phyloP scores from a whole-genome alignment of 495 filamentous ascomycete genomes.

The Penicillium pancosmium region DNA sequence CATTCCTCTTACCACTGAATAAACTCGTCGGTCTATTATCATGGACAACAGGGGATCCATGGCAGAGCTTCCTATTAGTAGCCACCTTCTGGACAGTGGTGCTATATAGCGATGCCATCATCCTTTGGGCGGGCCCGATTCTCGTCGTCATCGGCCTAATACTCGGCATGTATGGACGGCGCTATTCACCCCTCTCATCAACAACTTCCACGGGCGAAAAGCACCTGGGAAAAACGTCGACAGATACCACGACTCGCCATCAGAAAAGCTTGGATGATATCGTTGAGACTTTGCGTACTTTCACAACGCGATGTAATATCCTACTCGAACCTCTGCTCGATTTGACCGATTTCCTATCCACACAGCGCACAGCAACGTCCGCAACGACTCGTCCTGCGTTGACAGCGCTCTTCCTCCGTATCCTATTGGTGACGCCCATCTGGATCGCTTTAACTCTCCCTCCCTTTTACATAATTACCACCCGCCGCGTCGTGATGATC shows the following conservation, averaged over 20 bases:
- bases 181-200: slow-evolving; percentile 88
- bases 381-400: slow-evolving; percentile 92
- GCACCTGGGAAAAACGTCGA: slow-evolving; percentile 50
- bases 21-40: slow-evolving; percentile 79
- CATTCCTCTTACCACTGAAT: slow-evolving; percentile 86
- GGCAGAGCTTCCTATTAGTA: slow-evolving; percentile 94
- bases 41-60: slow-evolving; percentile 91
- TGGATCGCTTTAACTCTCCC: slow-evolving; percentile 85
- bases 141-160: slow-evolving; percentile 78
- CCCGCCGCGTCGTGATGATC: slow-evolving; percentile 76
- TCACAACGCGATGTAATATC: slow-evolving; percentile 89
- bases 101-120: slow-evolving; percentile 80
- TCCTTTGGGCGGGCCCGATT: slow-evolving; percentile 80
- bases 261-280: slow-evolving; percentile 94
- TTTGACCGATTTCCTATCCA: slow-evolving; percentile 91
- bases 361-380: slow-evolving; percentile 85
- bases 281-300: slow-evolving; percentile 83
- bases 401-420: slow-evolving; percentile 85
- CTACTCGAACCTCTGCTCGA: slow-evolving; percentile 84
- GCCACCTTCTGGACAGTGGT: slow-evolving; percentile 81
- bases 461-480: slow-evolving; percentile 83
- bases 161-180: slow-evolving; percentile 86
- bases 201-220: slow-evolving; percentile 72
- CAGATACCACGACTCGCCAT: slow-evolving; percentile 67
- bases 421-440: slow-evolving; percentile 80